Evolutionary conservation across 2,329 filamentous ascomycete genomes (phyloP).

Genomic region (Arachnomyces sp.): DNA sequence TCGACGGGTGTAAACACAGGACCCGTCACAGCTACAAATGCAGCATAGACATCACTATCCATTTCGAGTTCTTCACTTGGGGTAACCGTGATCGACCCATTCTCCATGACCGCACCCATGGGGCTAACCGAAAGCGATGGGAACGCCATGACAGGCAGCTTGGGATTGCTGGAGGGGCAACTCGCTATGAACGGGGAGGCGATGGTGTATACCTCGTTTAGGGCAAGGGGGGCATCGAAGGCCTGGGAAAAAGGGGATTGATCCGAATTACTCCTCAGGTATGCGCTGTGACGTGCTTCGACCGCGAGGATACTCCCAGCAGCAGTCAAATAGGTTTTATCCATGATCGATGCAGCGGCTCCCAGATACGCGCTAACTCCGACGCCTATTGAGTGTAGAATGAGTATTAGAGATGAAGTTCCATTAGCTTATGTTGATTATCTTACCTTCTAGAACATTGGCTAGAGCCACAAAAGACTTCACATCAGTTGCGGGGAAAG

Average conservation of each 20-base stretch:
- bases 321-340: slow-evolving; percentile 49
- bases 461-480: slow-evolving; percentile 43
- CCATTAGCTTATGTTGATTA: too few relatives aligned
- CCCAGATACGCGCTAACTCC: slow-evolving; percentile 51
- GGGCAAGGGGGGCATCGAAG: slow-evolving; percentile 50
- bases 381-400: slow-evolving; percentile 27
- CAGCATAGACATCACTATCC: slow-evolving; percentile 1
- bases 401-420: too few relatives aligned
- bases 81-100: background rate
- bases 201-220: slow-evolving; percentile 53
- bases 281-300: slow-evolving; percentile 55
- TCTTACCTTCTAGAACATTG: slow-evolving; percentile 40
- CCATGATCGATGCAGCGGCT: slow-evolving; percentile 49
- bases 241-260: slow-evolving; percentile 48
- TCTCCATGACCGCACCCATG: background rate
- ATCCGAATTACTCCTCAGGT: slow-evolving; percentile 43
- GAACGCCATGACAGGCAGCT: slow-evolving; percentile 52
- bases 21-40: slow-evolving; percentile 4
- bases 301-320: slow-evolving; percentile 56
- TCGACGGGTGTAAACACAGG: slow-evolving; percentile 1
- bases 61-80: background rate
- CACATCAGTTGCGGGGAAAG: slow-evolving; percentile 40
- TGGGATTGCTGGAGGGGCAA: slow-evolving; percentile 46
- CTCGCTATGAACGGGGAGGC: slow-evolving; percentile 51
- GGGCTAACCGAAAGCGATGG: slow-evolving; percentile 31